phyloP scores from a whole-genome alignment of 2,329 filamentous ascomycete genomes.

The Helotiales sp. region DNA sequence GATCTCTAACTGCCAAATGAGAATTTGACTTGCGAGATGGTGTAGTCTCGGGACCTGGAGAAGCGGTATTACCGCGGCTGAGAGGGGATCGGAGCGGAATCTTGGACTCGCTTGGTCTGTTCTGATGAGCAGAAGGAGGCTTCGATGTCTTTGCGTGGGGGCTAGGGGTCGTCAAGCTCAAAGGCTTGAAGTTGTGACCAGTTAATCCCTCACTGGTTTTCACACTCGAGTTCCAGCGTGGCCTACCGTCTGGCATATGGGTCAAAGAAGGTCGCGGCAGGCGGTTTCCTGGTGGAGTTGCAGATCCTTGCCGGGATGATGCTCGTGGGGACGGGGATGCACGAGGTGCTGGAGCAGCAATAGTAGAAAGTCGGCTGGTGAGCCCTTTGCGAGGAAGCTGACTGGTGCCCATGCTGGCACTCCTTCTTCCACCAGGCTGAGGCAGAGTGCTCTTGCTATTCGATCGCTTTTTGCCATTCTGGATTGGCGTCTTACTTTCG shows the following conservation, averaged over 20 bases:
- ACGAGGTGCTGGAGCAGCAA: slow-evolving; percentile 42
- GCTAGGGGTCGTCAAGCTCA: slow-evolving; percentile 49
- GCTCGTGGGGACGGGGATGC: slow-evolving; percentile 36
- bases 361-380: slow-evolving; percentile 37
- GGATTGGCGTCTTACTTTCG: slow-evolving; percentile 33
- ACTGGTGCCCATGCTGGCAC: slow-evolving; percentile 42
- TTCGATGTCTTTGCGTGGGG: slow-evolving; percentile 28
- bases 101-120: slow-evolving; percentile 30
- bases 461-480: slow-evolving; percentile 34
- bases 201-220: slow-evolving; percentile 63
- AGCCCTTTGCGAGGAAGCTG: slow-evolving; percentile 39
- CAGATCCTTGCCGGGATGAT: slow-evolving; percentile 42
- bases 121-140: slow-evolving; percentile 26
- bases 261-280: slow-evolving; percentile 45
- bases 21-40: slow-evolving; percentile 30
- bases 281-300: slow-evolving; percentile 49
- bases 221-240: slow-evolving; percentile 71
- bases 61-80: slow-evolving; percentile 30
- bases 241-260: slow-evolving; percentile 55
- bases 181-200: slow-evolving; percentile 68
- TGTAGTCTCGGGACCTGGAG: slow-evolving; percentile 28
- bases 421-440: slow-evolving; percentile 45
- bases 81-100: slow-evolving; percentile 35
- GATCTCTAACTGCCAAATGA: slow-evolving; percentile 53
- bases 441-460: slow-evolving; percentile 37